Conservation (phyloP, 371 early-diverging fungal species). For the Syncephalastrum monosporum region DNA sequence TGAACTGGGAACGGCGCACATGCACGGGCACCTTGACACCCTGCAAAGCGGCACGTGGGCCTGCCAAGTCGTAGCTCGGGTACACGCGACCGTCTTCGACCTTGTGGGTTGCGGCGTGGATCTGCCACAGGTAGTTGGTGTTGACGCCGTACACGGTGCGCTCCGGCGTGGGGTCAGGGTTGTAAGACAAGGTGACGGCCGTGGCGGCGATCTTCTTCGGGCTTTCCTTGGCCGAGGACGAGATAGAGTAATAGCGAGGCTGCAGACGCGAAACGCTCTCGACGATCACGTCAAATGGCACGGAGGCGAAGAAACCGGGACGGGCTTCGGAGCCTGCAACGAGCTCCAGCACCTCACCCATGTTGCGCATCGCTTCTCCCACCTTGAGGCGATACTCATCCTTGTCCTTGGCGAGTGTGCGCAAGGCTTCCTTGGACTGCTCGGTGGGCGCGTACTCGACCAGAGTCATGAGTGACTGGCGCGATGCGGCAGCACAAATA, state of each 20-base stretch:
- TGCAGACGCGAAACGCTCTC: conserved; percentile 83
- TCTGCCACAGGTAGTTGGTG: conserved; percentile 68
- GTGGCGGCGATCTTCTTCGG: conserved; percentile 81
- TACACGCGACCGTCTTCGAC: conserved; percentile 30
- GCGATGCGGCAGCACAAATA: conserved; percentile 70
- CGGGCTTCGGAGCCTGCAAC: conserved; percentile 15
- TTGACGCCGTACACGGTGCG: conserved; percentile 73
- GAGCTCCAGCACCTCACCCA: conserved; percentile 65
- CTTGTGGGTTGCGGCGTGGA: conserved; percentile 41
- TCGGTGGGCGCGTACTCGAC: conserved; percentile 63
- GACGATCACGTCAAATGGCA: conserved; percentile 75
- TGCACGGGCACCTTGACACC: conserved; percentile 70
- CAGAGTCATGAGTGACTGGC: conserved; percentile 58
- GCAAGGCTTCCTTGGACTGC: conserved; percentile 52
- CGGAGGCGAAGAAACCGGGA: conserved; percentile 36
- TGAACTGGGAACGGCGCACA: conserved; percentile 87
- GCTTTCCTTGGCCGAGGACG: conserved; percentile 76
- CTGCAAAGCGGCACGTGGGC: conserved; percentile 51
- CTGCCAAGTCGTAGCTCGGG: conserved; percentile 50
- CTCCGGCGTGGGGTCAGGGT: conserved; percentile 50
- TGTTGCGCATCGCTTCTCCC: conserved; percentile 60
- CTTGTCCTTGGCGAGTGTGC: conserved; percentile 66
- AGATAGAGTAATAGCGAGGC: conserved; percentile 95
- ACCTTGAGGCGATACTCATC: conserved; percentile 69
- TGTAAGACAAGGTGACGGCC: conserved; percentile 84